phyloP scores from a whole-genome alignment of 768 basidiomycete species.

The Pleurotus citrinopileatus region DNA sequence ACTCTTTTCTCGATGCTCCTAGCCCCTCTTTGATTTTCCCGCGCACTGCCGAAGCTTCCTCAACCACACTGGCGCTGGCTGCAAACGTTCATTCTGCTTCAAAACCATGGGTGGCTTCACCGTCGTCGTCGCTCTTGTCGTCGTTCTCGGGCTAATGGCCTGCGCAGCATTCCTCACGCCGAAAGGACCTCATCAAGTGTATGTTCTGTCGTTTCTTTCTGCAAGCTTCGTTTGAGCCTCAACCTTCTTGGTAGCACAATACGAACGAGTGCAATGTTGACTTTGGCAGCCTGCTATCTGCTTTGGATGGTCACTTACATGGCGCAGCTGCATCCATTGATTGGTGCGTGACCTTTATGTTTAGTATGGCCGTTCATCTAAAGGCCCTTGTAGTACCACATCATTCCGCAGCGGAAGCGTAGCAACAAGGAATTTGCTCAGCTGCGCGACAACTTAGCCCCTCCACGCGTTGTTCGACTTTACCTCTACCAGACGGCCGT shows the following conservation, averaged over 20 bases:
- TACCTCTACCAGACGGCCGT: too few species aligned
- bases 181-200: conserved; percentile 92
- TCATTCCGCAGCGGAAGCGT: neutral
- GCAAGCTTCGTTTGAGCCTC: neutral
- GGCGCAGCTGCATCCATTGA: conserved; percentile 89
- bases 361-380: neutral
- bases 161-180: conserved; percentile 67
- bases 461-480: too few species aligned
- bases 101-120: conserved; percentile 54
- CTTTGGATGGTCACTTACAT: conserved; percentile 99
- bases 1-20: too few species aligned
- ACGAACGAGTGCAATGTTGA: conserved; percentile 76
- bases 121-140: conserved; percentile 61
- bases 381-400: neutral
- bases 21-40: too few species aligned
- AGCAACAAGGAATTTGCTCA: too few species aligned
- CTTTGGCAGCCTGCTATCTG: conserved; percentile 82
- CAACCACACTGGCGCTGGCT: too few species aligned
- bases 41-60: too few species aligned
- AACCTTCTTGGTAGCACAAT: conserved; percentile 55
- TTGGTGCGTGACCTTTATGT: conserved; percentile 49
- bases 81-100: too few species aligned
- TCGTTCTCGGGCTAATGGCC: conserved; percentile 63
- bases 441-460: too few species aligned
- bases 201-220: conserved; percentile 6